These are phyloP conservation scores for Cenchrus americanus DNA, from an alignment of 176 grass and related monocot species.

Conservation along the genomic window DNA sequence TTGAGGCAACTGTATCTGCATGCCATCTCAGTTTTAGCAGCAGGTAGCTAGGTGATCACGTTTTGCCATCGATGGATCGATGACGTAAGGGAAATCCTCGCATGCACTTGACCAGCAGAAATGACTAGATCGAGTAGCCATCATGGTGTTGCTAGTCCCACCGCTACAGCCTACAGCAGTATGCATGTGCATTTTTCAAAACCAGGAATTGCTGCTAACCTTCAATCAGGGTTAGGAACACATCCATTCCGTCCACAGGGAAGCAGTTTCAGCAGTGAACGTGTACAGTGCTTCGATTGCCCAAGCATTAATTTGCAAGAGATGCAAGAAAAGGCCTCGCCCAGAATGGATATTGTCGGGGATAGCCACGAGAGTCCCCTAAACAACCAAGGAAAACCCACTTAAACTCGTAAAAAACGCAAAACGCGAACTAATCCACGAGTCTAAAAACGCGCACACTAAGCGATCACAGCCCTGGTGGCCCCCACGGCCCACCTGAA, in stretches of 20 bases:
- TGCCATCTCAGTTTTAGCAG: neutral
- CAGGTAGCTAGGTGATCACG: neutral
- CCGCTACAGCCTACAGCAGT: neutral
- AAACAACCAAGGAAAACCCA: too few species aligned
- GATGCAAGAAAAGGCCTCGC: too few species aligned
- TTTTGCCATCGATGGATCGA: too few species aligned
- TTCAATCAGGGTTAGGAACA: conserved; percentile 7
- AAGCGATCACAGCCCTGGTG: too few species aligned
- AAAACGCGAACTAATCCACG: too few species aligned
- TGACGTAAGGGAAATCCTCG: neutral
- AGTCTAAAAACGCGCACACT: too few species aligned
- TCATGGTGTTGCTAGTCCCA: neutral
- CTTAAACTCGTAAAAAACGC: too few species aligned
- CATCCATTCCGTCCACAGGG: conserved; percentile 23
- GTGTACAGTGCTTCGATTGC: neutral
- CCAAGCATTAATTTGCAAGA: neutral
- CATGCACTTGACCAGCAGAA: neutral
- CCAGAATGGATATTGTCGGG: too few species aligned
- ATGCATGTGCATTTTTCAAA: neutral
- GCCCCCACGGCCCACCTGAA: too few species aligned
- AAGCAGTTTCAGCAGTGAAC: neutral
- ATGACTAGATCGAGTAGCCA: neutral
- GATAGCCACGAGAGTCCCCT: too few species aligned
- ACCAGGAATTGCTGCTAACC: neutral
- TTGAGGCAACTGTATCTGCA: neutral